Evolutionary conservation across 1,284 basidiomycete species (phyloP).

Genomic region (Lentinus polychrous): DNA sequence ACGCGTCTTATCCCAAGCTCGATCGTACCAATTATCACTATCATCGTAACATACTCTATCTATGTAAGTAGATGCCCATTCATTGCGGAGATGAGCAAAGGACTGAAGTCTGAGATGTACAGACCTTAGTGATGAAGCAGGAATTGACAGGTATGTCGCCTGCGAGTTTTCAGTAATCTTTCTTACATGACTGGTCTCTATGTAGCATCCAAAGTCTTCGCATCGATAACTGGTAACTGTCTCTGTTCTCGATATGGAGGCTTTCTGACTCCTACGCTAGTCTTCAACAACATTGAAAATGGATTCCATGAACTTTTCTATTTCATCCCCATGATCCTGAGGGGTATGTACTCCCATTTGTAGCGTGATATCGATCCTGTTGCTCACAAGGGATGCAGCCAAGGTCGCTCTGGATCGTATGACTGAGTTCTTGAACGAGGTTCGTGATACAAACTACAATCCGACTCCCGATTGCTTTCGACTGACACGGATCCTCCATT

Average conservation of each 20-base stretch:
- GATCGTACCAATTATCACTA: conserved; percentile 59
- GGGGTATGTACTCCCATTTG: conserved; percentile 17
- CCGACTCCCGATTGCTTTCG: no score
- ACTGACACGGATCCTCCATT: conserved; percentile 9
- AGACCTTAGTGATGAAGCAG: conserved; percentile 32
- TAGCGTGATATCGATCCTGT: no score
- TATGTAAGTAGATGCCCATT: conserved; percentile 30
- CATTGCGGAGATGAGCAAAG: neutral
- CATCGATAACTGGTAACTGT: conserved; percentile 31
- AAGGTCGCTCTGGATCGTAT: conserved; percentile 47
- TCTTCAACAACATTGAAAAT: conserved; percentile 29
- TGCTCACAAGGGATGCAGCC: conserved; percentile 18
- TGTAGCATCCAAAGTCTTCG: conserved; percentile 34
- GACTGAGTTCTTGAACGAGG: conserved; percentile 38
- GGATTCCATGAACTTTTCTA: conserved; percentile 27
- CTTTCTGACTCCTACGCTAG: conserved; percentile 2
- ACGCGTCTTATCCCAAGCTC: conserved; percentile 33
- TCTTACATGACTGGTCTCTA: conserved; percentile 1
- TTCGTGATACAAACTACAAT: conserved; percentile 12
- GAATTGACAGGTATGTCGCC: conserved; percentile 24
- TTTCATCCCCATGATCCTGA: conserved; percentile 26
- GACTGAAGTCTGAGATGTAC: neutral
- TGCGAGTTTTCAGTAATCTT: conserved; percentile 13
- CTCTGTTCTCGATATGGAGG: neutral
- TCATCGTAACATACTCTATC: conserved; percentile 64